phyloP scores from a whole-genome alignment of 441 rosid species.

The Populus hybrid region DNA sequence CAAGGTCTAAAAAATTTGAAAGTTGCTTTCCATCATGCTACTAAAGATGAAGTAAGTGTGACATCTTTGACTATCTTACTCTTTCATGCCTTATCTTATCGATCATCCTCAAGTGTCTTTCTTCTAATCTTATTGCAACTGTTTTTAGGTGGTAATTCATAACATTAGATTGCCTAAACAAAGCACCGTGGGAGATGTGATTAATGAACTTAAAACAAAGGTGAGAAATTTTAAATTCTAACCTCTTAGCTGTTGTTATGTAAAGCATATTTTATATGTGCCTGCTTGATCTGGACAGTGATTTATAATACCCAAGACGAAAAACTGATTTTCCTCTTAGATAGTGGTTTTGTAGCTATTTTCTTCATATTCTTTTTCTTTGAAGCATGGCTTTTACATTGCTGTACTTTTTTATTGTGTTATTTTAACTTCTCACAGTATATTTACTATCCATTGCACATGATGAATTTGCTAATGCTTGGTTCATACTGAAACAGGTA shows the following conservation, averaged over 20 bases:
- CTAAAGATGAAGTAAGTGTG: slow-evolving; percentile 70
- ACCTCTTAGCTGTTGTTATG: background rate
- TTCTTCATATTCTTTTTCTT: background rate
- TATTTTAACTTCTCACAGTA: background rate
- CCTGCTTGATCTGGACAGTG: slow-evolving; percentile 1
- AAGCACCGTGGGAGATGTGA: slow-evolving; percentile 89
- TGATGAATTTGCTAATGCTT: background rate
- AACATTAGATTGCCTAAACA: slow-evolving; percentile 92
- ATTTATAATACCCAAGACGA: background rate
- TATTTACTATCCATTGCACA: background rate
- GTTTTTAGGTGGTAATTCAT: slow-evolving; percentile 69
- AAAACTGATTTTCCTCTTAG: background rate
- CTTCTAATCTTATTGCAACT: slow-evolving; percentile 12
- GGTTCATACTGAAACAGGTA: slow-evolving; percentile 43
- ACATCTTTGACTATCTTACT: slow-evolving; percentile 15
- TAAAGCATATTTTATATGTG: background rate
- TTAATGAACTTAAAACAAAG: slow-evolving; percentile 82
- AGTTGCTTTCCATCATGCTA: slow-evolving; percentile 86
- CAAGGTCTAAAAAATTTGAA: slow-evolving; percentile 90
- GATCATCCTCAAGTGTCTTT: slow-evolving; percentile 2
- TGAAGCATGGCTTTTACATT: background rate
- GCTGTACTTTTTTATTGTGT: background rate
- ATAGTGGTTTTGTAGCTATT: background rate
- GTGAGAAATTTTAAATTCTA: slow-evolving; percentile 24
- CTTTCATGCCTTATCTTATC: slow-evolving; percentile 3